Base-by-base conservation (phyloP, 164 flowering plant genomes). In the Euptelea pleiosperma region DNA sequence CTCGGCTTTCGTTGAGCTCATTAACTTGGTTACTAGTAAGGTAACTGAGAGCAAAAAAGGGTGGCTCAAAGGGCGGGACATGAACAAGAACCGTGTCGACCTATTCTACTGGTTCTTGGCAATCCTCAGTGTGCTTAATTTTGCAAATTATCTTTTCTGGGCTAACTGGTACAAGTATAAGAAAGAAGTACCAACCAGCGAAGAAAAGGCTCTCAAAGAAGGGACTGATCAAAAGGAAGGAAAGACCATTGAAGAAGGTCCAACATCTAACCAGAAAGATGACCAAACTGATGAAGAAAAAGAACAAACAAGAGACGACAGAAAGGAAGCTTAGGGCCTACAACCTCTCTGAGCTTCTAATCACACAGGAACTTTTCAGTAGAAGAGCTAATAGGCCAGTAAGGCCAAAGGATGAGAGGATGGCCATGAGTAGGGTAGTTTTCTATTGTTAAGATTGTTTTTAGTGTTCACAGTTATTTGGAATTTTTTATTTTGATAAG, bases 51-150 rank as follows among this genome's bases (percentile, higher is more conserved):
- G 57, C n/a, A 51, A 33, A 37, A 36, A 21, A 0, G 85, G 85
- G 25, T 81, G 85, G 85, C 76, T 81, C 6, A 57, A 65, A 45
- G 68, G 75, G n/a, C 75, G 70, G 57, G 74, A 81, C 55, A 68
- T 82, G 50, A 75, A 82, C 74, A 68, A 73, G 36, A 81, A 79
- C 55, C 70, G 78, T 53, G 72, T 79, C 4, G 83, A 82, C 36
- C 75, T 73, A 35, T 82, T 82, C 69, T 82, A 79, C 43, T 82
- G 86, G 83, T 14, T 82, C 47, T 73, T 82, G 8, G 83, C 78
- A 1, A 69, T 30, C 0, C 77, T 82, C 9, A 77, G 83, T 65
- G 30, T 74, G 29, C 44, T 75, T 36, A 82, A 82, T 52, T 82
- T 79, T 73, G 39, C 68, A 22, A 73, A 71, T 69, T 79, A 75